A percentile compares a stretch with the other conserved stretches of the same genome.
phyloP scores from a whole-genome alignment of 257 asterid genomes.

The Rehmannia glutinosa region DNA sequence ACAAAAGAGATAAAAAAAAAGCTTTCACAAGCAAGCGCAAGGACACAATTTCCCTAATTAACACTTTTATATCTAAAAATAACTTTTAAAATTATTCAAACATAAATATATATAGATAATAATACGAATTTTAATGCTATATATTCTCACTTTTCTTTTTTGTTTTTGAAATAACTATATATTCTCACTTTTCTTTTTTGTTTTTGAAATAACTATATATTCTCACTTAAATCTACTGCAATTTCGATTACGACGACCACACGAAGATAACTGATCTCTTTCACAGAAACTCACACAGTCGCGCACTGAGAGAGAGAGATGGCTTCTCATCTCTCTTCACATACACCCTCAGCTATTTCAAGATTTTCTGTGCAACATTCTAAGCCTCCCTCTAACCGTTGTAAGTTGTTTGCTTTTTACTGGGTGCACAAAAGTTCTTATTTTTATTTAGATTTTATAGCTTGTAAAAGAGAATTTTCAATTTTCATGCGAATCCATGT shows the following conservation, averaged over 20 bases:
- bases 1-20: no score
- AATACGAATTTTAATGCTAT: no score
- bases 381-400: constrained; percentile 30
- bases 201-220: no score
- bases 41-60: no score
- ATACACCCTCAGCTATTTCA: constrained; percentile 41
- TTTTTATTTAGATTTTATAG: neutral
- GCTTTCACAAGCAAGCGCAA: no score
- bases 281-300: constrained; percentile 4
- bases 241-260: constrained; percentile 19
- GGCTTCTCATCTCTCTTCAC: constrained; percentile 65
- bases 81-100: no score
- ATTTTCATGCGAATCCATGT: neutral
- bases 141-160: no score
- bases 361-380: constrained; percentile 35
- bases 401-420: constrained; percentile 30
- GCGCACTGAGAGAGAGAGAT: constrained; percentile 26
- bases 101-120: no score
- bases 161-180: no score
- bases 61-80: no score
- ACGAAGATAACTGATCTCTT: constrained; percentile 25
- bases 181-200: no score
- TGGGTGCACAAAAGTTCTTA: neutral
- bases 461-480: neutral
- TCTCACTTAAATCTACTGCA: neutral